Evolutionary conservation across 208 protist genomes (phyloP), one percentile per base, ranked within the genome.

Genomic region (Trypanosoma boissoni): DNA sequence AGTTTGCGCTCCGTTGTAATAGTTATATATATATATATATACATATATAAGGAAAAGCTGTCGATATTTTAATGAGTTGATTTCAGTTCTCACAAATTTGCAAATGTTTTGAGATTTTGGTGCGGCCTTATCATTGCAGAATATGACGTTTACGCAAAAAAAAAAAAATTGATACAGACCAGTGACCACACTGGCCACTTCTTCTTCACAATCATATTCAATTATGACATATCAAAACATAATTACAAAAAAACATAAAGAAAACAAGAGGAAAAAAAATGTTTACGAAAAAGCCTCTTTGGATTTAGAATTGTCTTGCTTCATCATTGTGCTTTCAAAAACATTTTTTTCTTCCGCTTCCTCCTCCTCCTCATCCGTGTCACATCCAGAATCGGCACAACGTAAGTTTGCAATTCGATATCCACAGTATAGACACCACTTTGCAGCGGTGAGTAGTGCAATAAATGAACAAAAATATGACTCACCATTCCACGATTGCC

Each of bases 391-490:
- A n/a, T n/a, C 12, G 44, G 26, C 9, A 44, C 42, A 24, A 16
- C 24, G 16, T 9, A 27, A 12, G 16, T 23, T 39, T 8, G 49
- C 16, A 24, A 65, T 14, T 48, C 27, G 54, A 27, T 32, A 46
- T 1, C 20, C 32, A 24, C 37, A 42, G 24, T 87, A 84, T 58
- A 76, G 84, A 36, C 68, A 59, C 85, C 85, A 92, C 72, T 92
- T 92, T 26, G 68, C 72, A 21, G 68, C 71, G 60, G 76, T 84
- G 54, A 64, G 72, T 44, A 83, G 58, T 18, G 78, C 80, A 24
- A 72, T 88, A 72, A 88, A 83, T 24, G 66, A 74, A 56, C 85
- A 92, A 53, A 86, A 92, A 58, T 88, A 85, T 18, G 78, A 86
- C 10, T 74, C 54, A 5, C 70, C 80, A 3, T 37, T 74, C 85